Conservation (phyloP, 495 filamentous ascomycete species). For the Cercophora scortea region DNA sequence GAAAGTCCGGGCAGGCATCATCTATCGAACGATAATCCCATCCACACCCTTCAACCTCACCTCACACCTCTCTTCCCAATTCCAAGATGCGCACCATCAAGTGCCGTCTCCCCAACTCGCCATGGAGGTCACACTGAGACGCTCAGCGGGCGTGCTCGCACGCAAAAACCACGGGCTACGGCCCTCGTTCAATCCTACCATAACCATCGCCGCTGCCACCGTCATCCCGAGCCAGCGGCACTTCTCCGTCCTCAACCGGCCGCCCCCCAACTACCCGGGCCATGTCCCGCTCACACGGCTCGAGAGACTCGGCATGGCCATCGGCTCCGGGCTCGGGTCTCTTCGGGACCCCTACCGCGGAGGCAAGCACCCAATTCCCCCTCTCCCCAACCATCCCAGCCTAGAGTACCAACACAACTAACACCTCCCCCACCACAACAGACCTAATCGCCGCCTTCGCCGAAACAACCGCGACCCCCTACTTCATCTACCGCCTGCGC, state of each 20-base stretch:
- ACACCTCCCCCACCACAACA: slow-evolving; percentile 20
- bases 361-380: slow-evolving; percentile 34
- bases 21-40: slow-evolving; percentile 8
- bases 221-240: slow-evolving; percentile 20
- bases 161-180: slow-evolving; percentile 1
- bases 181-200: too few species aligned
- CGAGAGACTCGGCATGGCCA: slow-evolving; percentile 68
- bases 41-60: too few species aligned
- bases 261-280: slow-evolving; percentile 76
- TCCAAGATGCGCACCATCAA: slow-evolving; percentile 7
- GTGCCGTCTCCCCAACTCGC: slow-evolving; percentile 2
- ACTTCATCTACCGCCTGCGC: slow-evolving; percentile 89
- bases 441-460: slow-evolving; percentile 92
- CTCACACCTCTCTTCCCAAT: not conserved
- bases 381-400: not conserved
- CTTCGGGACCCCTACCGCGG: slow-evolving; percentile 72
- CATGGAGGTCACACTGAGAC: slow-evolving; percentile 23
- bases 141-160: slow-evolving; percentile 11
- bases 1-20: too few species aligned
- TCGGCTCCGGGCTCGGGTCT: slow-evolving; percentile 75
- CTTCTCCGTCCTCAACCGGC: slow-evolving; percentile 76
- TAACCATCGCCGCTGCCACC: too few species aligned
- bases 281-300: slow-evolving; percentile 80
- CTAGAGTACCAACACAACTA: not conserved
- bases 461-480: slow-evolving; percentile 88